Evolutionary conservation across 1,284 basidiomycete species (phyloP).

Genomic region (Chiua sp.): DNA sequence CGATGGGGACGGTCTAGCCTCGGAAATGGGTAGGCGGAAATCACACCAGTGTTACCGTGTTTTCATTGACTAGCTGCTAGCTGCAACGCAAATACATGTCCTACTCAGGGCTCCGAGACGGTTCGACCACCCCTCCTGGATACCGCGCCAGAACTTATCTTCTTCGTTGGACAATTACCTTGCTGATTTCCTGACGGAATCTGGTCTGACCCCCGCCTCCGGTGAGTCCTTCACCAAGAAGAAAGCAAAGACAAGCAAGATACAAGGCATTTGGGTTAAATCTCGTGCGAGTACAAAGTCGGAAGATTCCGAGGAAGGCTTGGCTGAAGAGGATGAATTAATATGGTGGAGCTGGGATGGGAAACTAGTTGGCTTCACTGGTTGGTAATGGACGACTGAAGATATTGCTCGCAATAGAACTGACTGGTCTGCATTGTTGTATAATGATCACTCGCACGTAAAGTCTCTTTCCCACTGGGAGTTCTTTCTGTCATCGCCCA

Average conservation of each 20-base stretch:
- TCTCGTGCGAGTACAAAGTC: slow-evolving; percentile 22
- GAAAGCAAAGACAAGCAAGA: slow-evolving; percentile 41
- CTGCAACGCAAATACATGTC: slow-evolving; percentile 72
- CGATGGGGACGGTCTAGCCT: slow-evolving; percentile 56
- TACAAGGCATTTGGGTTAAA: slow-evolving; percentile 67
- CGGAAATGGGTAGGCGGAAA: slow-evolving; percentile 59
- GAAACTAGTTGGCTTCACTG: slow-evolving; percentile 69
- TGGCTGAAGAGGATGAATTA: slow-evolving; percentile 66
- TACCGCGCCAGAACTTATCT: slow-evolving; percentile 66
- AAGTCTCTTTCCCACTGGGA: too few species aligned
- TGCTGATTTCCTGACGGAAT: slow-evolving; percentile 43
- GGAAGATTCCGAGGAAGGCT: slow-evolving; percentile 1
- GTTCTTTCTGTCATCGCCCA: too few species aligned
- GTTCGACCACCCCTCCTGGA: slow-evolving; percentile 75
- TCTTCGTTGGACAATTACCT: slow-evolving; percentile 48
- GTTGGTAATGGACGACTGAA: slow-evolving; percentile 51
- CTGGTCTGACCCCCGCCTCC: slow-evolving; percentile 13
- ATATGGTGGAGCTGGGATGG: slow-evolving; percentile 86
- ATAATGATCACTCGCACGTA: too few species aligned
- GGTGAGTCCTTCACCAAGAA: slow-evolving; percentile 9
- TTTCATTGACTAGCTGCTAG: slow-evolving; percentile 38
- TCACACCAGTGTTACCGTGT: slow-evolving; percentile 1
- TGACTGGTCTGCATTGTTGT: too few species aligned
- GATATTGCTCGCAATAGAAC: too few species aligned
- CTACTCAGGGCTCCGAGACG: slow-evolving; percentile 72